Conservation (phyloP, 1,284 basidiomycete species). For the Uromyces viciae-fabae region DNA sequence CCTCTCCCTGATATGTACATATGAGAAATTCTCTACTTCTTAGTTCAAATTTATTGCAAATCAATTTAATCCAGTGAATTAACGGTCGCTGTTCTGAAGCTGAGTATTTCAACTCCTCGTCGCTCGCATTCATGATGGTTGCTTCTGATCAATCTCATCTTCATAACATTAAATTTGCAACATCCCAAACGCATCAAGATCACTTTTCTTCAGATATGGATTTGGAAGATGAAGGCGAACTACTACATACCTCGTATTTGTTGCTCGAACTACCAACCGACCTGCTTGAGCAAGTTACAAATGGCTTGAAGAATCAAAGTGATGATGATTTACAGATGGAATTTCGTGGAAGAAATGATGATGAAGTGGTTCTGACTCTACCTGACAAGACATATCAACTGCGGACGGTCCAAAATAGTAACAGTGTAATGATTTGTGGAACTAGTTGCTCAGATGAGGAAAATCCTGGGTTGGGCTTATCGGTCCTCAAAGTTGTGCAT, state of each 20-base stretch:
- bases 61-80: no score
- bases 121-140: no score
- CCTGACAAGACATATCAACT: slow-evolving; percentile 31
- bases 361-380: slow-evolving; percentile 38
- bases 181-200: slow-evolving; percentile 1
- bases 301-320: not conserved
- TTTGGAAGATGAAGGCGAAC: slow-evolving; percentile 1
- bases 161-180: slow-evolving; percentile 8
- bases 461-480: not conserved
- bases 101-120: no score
- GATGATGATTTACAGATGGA: slow-evolving; percentile 21
- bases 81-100: no score
- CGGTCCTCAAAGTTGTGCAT: slow-evolving; percentile 37
- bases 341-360: slow-evolving; percentile 34
- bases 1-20: no score
- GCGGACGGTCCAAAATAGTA: slow-evolving; percentile 39
- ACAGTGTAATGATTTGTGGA: slow-evolving; percentile 41
- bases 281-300: slow-evolving; percentile 25
- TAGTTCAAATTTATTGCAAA: no score
- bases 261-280: slow-evolving; percentile 35
- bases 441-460: not conserved
- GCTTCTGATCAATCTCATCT: not conserved
- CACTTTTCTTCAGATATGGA: slow-evolving; percentile 5
- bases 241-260: slow-evolving; percentile 27
- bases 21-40: no score